A percentile compares a stretch with the other conserved stretches of the same genome.
Conservation (phyloP, 805 yeast species). For the Spathaspora passalidarum region DNA sequence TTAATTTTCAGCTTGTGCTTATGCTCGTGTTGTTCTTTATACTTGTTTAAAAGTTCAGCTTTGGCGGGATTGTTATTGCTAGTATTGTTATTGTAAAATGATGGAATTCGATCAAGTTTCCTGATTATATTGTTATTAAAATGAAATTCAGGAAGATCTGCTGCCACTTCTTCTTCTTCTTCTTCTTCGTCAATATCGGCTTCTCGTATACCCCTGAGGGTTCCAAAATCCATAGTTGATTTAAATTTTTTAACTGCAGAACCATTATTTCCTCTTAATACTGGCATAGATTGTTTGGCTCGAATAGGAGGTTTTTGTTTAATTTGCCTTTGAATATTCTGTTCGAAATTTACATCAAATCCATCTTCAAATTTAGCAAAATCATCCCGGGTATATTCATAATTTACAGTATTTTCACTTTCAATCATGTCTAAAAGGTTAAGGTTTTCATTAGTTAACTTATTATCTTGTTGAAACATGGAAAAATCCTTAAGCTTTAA, state of each 20-base stretch:
- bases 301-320: background rate
- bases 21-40: conserved; percentile 25
- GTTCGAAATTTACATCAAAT: conserved; percentile 20
- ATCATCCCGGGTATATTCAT: conserved; percentile 37
- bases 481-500: conserved; percentile 29
- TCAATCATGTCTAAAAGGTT: conserved; percentile 22
- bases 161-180: conserved; percentile 13
- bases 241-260: conserved; percentile 24
- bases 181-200: conserved; percentile 7
- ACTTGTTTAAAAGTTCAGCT: conserved; percentile 27
- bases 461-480: conserved; percentile 7
- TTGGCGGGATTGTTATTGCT: conserved; percentile 17
- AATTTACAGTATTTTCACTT: conserved; percentile 32
- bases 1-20: conserved; percentile 4
- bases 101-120: conserved; percentile 40
- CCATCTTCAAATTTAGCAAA: conserved; percentile 37
- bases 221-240: conserved; percentile 31
- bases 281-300: conserved; percentile 7
- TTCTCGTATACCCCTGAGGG: conserved; percentile 7
- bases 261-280: background rate
- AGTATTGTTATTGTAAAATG: conserved; percentile 29
- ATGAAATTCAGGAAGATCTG: conserved; percentile 26
- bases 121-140: conserved; percentile 31
- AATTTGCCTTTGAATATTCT: conserved; percentile 2
- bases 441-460: conserved; percentile 10